A percentile compares a stretch with the other conserved stretches of the same genome.
Conservation (phyloP, 768 basidiomycete genomes). For the Panaeolus papilionaceus region DNA sequence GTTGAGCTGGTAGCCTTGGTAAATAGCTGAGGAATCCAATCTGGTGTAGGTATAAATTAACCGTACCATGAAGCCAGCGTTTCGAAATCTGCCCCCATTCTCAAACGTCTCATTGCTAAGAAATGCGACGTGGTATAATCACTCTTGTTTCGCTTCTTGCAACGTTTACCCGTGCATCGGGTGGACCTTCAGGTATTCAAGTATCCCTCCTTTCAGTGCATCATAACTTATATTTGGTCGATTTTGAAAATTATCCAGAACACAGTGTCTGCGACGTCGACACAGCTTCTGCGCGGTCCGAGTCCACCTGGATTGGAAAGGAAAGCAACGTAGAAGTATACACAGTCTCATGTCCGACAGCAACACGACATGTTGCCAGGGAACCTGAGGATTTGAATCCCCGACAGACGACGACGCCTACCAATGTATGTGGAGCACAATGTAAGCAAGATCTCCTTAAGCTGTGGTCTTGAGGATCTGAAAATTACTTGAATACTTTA, state of each 20-base stretch:
- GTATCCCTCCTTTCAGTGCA: not conserved
- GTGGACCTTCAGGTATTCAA: not conserved
- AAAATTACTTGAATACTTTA: not conserved
- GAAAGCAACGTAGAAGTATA: slow-evolving; percentile 49
- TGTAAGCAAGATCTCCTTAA: slow-evolving; percentile 36
- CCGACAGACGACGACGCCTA: slow-evolving; percentile 31
- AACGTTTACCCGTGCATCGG: not conserved
- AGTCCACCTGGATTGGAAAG: slow-evolving; percentile 43
- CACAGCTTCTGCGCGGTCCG: slow-evolving; percentile 24
- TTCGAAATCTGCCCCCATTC: not conserved
- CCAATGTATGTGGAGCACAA: slow-evolving; percentile 47
- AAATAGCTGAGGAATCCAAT: not conserved
- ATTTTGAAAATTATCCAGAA: not conserved
- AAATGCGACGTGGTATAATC: not conserved
- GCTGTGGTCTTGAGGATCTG: no score
- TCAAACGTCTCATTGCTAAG: not conserved
- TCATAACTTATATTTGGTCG: not conserved
- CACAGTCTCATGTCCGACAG: slow-evolving; percentile 38
- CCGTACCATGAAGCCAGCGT: not conserved
- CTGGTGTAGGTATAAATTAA: not conserved
- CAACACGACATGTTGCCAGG: not conserved
- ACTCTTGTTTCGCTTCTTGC: not conserved
- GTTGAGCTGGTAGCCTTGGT: not conserved
- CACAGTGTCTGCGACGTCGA: slow-evolving; percentile 9
- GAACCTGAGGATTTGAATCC: slow-evolving; percentile 24